Percentiles rank a stretch among this genome's conserved stretches.
phyloP scores from a whole-genome alignment of 306 rosid genomes.

The Cyclanthera cordifolia region DNA sequence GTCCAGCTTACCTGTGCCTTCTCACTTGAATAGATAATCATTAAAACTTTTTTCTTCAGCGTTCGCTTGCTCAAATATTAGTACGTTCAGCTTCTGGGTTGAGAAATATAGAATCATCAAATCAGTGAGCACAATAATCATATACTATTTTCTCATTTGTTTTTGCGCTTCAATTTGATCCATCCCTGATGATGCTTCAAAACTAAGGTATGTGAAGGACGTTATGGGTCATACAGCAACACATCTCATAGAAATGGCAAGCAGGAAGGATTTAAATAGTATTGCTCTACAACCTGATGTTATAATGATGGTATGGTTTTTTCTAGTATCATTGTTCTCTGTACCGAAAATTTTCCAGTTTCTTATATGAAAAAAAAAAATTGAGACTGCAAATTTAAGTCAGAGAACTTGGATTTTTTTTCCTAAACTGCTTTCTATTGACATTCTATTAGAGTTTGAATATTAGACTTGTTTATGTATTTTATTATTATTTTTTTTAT shows the following conservation, averaged over 20 bases:
- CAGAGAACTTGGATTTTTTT: not conserved
- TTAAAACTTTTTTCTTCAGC: constrained; percentile 35
- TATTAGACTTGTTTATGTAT: too few species aligned
- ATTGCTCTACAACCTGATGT: constrained; percentile 82
- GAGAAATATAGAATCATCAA: constrained; percentile 51
- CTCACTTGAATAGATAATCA: constrained; percentile 17
- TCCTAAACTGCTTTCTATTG: constrained; percentile 9
- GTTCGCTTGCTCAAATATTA: constrained; percentile 84
- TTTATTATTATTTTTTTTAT: too few species aligned
- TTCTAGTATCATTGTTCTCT: not conserved
- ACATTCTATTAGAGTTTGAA: not conserved
- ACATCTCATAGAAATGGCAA: constrained; percentile 55
- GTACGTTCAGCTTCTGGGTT: constrained; percentile 81
- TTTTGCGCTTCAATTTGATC: not conserved
- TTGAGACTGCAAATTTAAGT: constrained; percentile 18
- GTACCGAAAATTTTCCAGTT: not conserved
- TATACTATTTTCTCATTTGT: not conserved
- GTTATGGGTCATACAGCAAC: constrained; percentile 66
- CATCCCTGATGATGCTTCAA: not conserved
- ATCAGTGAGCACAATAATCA: constrained; percentile 47
- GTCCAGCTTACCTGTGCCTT: not conserved
- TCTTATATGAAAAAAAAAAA: not conserved
- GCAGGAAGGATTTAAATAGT: constrained; percentile 54
- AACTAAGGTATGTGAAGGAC: constrained; percentile 56
- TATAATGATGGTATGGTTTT: constrained; percentile 43